phyloP scores from a whole-genome alignment of 2,329 filamentous ascomycete species.

The Pseudogymnoascus sp. region DNA sequence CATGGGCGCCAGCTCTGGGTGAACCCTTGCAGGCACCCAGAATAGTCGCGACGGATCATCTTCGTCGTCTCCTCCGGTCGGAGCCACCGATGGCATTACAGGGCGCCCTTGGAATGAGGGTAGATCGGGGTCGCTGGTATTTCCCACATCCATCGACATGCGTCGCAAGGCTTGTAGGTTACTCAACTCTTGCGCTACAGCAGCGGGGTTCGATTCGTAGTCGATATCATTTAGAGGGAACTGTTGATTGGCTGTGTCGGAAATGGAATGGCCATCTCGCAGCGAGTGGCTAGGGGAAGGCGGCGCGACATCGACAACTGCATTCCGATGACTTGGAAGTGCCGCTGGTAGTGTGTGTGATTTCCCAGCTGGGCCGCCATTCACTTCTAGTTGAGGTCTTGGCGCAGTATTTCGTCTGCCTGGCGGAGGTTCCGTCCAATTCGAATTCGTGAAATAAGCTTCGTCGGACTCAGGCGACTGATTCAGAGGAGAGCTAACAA shows the following conservation, averaged over 20 bases:
- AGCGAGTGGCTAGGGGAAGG: slow-evolving; percentile 32
- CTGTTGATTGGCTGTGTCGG: slow-evolving; percentile 47
- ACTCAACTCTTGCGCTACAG: slow-evolving; percentile 63
- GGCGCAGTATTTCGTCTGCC: slow-evolving; percentile 8
- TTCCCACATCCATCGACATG: slow-evolving; percentile 71
- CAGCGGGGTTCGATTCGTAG: slow-evolving; percentile 64
- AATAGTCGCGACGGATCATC: slow-evolving; percentile 82
- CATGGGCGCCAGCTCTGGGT: slow-evolving; percentile 88
- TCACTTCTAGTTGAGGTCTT: slow-evolving; percentile 13
- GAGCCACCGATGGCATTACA: slow-evolving; percentile 62
- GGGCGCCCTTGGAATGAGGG: slow-evolving; percentile 60
- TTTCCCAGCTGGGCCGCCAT: slow-evolving; percentile 22
- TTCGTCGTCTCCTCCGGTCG: slow-evolving; percentile 67
- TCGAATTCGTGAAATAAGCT: slow-evolving; percentile 20
- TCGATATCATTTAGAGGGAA: slow-evolving; percentile 65
- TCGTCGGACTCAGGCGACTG: slow-evolving; percentile 31
- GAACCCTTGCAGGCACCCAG: slow-evolving; percentile 91
- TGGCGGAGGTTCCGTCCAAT: slow-evolving; percentile 18
- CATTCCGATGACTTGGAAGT: slow-evolving; percentile 24
- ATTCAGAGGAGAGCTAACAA: slow-evolving; percentile 36
- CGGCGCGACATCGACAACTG: slow-evolving; percentile 22
- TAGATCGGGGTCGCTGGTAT: slow-evolving; percentile 59
- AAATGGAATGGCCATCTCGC: slow-evolving; percentile 32
- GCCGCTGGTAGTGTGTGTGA: slow-evolving; percentile 25
- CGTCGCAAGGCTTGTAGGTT: slow-evolving; percentile 65